A percentile compares a stretch with the other conserved stretches of the same genome.
These are phyloP conservation scores for Globisporangium canariense DNA, from an alignment of 352 stramenopile species.

Conservation along the genomic window DNA sequence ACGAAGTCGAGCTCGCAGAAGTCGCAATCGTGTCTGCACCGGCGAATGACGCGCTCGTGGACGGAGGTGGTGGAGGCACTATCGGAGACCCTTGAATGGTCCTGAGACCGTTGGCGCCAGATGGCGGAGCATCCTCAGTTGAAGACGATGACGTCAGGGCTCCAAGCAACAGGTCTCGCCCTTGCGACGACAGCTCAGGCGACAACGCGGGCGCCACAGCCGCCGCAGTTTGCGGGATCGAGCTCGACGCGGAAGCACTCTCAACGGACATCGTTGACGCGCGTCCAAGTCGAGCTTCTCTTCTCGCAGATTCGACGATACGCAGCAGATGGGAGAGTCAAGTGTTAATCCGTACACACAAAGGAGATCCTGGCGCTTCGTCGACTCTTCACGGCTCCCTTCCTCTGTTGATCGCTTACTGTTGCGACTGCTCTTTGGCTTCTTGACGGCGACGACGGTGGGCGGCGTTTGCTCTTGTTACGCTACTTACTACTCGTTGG, in stretches of 20 bases:
- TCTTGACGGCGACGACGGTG: not conserved
- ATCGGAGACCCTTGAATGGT: not conserved
- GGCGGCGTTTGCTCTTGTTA: not conserved
- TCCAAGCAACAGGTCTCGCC: slow-evolving; percentile 41
- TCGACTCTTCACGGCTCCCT: slow-evolving; percentile 14
- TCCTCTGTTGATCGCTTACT: slow-evolving; percentile 1
- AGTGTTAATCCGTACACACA: not conserved
- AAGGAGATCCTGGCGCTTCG: slow-evolving; percentile 17
- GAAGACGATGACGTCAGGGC: slow-evolving; percentile 22
- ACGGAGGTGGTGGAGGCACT: slow-evolving; percentile 1
- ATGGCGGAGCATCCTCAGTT: slow-evolving; percentile 1
- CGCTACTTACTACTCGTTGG: not conserved
- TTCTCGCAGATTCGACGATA: not conserved
- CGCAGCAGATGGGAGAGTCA: slow-evolving; percentile 1
- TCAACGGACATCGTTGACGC: slow-evolving; percentile 10
- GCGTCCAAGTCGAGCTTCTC: not conserved
- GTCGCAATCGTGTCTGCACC: slow-evolving; percentile 9
- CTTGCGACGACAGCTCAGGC: slow-evolving; percentile 31
- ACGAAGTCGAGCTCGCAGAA: slow-evolving; percentile 17
- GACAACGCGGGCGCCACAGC: slow-evolving; percentile 13
- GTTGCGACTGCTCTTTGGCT: not conserved
- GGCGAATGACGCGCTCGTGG: slow-evolving; percentile 10
- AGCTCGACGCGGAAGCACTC: slow-evolving; percentile 6
- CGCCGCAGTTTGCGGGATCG: not conserved
- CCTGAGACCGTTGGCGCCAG: not conserved